Percentiles rank a stretch among this genome's conserved stretches.
These are phyloP conservation scores for Pseudogymnoascus sp. DNA, from an alignment of 2,329 filamentous ascomycete species.

Conservation along the genomic window DNA sequence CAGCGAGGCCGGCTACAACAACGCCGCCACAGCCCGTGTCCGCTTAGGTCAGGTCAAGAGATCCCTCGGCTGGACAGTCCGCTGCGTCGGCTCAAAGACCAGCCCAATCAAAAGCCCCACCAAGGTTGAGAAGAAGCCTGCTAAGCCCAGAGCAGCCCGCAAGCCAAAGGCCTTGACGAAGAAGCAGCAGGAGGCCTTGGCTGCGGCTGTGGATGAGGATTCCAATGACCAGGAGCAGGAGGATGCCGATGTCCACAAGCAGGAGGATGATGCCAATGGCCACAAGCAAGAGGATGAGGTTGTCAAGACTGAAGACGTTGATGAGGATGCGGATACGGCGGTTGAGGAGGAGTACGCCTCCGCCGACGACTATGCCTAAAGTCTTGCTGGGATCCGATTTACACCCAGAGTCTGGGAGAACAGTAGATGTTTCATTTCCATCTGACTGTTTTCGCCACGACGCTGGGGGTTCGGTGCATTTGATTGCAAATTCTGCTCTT, in stretches of 20 bases:
- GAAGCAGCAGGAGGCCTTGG: background rate
- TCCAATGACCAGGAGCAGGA: background rate
- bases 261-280: background rate
- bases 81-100: background rate
- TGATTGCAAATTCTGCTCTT: background rate
- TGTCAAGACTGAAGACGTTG: background rate
- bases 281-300: background rate
- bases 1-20: constrained; percentile 35
- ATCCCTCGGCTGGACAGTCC: constrained; percentile 30
- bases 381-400: background rate
- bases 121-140: background rate
- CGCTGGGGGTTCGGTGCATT: background rate
- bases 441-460: background rate
- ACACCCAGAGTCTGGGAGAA: background rate
- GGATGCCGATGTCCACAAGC: background rate
- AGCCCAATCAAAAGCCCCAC: background rate
- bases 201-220: background rate
- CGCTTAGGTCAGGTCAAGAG: constrained; percentile 43
- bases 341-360: background rate
- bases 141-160: background rate
- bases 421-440: background rate
- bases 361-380: background rate
- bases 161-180: background rate
- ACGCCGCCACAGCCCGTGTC: constrained; percentile 36
- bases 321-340: background rate